Evolutionary conservation across 169 alveolate genomes (phyloP).

Genomic region (Plasmodium sp.): DNA sequence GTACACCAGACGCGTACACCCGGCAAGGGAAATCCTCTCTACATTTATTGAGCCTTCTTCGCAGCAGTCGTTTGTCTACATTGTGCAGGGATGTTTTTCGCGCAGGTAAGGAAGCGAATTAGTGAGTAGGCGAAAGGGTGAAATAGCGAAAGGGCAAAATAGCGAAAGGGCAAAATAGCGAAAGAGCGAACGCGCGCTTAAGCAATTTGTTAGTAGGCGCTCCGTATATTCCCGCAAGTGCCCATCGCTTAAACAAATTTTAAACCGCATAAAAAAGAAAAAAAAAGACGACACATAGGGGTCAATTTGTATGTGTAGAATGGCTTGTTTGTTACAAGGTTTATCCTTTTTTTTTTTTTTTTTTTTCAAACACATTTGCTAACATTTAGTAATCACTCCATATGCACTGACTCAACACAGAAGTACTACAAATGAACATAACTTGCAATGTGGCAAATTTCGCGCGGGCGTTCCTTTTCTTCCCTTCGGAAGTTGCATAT

Average conservation of each 20-base stretch:
- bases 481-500: not conserved
- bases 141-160: too few relatives aligned
- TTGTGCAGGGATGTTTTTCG: not conserved
- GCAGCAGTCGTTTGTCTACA: slow-evolving; percentile 16
- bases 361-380: not conserved
- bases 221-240: not conserved
- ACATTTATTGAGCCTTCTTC: slow-evolving; percentile 13
- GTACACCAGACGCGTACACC: slow-evolving; percentile 28
- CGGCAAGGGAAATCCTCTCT: slow-evolving; percentile 15
- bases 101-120: not conserved
- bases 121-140: too few relatives aligned
- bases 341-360: not conserved
- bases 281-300: not conserved
- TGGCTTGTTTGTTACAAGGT: not conserved
- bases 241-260: not conserved
- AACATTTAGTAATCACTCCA: not conserved
- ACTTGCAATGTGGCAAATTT: not conserved
- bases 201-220: not conserved
- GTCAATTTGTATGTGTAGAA: not conserved
- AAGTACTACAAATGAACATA: not conserved
- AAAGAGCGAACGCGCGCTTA: not conserved
- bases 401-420: not conserved
- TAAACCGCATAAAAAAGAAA: not conserved
- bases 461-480: not conserved
- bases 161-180: too few relatives aligned